These are phyloP conservation scores for Lomentospora prolificans DNA, from an alignment of 2,329 filamentous ascomycete species.

Conservation along the genomic window DNA sequence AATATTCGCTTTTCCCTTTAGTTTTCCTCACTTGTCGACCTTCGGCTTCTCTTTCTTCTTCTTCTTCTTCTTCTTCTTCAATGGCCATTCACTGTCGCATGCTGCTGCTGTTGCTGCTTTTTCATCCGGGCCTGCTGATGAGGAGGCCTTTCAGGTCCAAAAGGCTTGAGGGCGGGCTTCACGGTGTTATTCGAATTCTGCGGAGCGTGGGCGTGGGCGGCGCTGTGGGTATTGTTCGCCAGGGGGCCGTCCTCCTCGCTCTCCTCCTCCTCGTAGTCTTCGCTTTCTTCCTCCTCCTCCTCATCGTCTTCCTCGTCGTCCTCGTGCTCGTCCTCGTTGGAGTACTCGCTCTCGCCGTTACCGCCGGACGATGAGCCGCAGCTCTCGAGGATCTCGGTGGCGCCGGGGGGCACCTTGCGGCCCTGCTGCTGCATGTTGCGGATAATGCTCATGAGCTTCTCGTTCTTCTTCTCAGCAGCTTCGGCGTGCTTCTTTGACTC, in stretches of 20 bases:
- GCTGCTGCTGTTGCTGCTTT: constrained; percentile 14
- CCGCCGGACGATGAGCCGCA: constrained; percentile 24
- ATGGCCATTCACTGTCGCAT: constrained; percentile 32
- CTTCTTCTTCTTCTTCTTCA: neutral
- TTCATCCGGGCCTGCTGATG: constrained; percentile 13
- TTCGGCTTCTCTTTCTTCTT: neutral
- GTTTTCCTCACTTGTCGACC: neutral
- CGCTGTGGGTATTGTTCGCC: constrained; percentile 24
- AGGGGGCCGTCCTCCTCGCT: constrained; percentile 6
- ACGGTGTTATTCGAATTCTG: neutral
- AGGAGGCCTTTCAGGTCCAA: constrained; percentile 39
- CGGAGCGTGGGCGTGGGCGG: neutral
- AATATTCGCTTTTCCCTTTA: too few species aligned
- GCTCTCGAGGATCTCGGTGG: constrained; percentile 49
- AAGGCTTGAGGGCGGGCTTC: constrained; percentile 27
- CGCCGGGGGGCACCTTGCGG: constrained; percentile 60
- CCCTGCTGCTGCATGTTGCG: constrained; percentile 95
- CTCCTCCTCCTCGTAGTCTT: constrained; percentile 19
- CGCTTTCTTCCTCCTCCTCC: constrained; percentile 55
- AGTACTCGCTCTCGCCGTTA: constrained; percentile 53
- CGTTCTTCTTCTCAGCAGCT: constrained; percentile 58
- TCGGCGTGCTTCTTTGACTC: constrained; percentile 43
- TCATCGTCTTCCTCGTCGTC: constrained; percentile 53
- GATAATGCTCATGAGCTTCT: constrained; percentile 88
- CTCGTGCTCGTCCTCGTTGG: constrained; percentile 52